These are phyloP conservation scores for Musa itinerans DNA, from an alignment of 176 grass and related monocot genomes.

Conservation along the genomic window DNA sequence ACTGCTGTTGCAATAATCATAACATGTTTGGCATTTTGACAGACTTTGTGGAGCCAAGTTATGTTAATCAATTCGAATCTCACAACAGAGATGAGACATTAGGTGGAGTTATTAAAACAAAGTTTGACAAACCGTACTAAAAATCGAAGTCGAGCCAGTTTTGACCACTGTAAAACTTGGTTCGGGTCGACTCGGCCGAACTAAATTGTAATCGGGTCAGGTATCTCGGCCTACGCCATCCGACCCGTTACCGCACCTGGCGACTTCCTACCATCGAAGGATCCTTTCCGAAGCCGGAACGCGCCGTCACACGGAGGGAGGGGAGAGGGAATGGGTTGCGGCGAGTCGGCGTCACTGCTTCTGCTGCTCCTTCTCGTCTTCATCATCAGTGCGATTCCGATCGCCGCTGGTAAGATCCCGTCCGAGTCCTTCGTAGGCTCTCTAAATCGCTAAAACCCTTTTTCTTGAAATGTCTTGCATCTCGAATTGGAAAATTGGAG, in stretches of 20 bases:
- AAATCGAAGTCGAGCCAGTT: too few relatives aligned
- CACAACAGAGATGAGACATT: too few relatives aligned
- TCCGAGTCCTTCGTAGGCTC: background rate
- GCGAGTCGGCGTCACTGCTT: background rate
- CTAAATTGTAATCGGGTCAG: background rate
- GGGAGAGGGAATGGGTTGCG: background rate
- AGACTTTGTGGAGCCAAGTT: conserved; percentile 73
- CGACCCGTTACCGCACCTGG: background rate
- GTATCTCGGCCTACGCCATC: background rate
- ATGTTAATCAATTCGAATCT: background rate
- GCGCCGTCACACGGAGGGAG: background rate
- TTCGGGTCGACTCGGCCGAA: background rate
- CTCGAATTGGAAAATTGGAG: background rate
- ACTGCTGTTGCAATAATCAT: too few relatives aligned
- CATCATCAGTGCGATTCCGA: background rate
- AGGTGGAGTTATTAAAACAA: conserved; percentile 86
- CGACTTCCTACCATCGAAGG: background rate
- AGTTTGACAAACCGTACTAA: conserved; percentile 1
- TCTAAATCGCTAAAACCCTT: background rate
- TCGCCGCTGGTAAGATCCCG: background rate
- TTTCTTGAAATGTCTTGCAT: background rate
- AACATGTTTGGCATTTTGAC: conserved; percentile 7
- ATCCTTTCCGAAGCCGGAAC: background rate
- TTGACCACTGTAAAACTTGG: background rate
- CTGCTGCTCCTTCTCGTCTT: background rate